These are phyloP conservation scores for Vitis cinerea DNA, from an alignment of 164 flowering plant species.

Conservation along the genomic window DNA sequence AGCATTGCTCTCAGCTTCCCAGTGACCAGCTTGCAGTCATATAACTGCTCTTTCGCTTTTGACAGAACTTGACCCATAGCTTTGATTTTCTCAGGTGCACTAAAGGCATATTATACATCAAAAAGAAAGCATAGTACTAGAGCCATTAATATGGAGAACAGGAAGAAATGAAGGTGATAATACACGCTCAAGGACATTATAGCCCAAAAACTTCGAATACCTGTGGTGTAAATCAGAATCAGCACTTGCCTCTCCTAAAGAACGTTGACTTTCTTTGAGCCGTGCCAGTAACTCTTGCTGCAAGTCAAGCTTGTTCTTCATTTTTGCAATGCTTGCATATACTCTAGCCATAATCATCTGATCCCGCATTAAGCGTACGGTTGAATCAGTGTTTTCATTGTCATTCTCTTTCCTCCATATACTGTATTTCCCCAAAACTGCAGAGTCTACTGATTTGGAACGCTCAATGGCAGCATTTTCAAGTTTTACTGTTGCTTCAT, in stretches of 20 bases:
- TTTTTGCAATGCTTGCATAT: slow-evolving; percentile 75
- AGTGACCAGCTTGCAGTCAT: slow-evolving; percentile 92
- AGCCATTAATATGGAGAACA: slow-evolving; percentile 1
- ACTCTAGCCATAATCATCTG: slow-evolving; percentile 97
- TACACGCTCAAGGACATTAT: not conserved
- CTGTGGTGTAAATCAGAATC: slow-evolving; percentile 83
- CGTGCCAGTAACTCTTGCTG: slow-evolving; percentile 59
- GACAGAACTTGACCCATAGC: slow-evolving; percentile 92
- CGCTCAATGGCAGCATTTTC: slow-evolving; percentile 97
- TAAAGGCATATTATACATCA: slow-evolving; percentile 20
- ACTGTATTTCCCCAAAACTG: slow-evolving; percentile 90
- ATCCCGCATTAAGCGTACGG: slow-evolving; percentile 90
- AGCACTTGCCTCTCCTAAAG: slow-evolving; percentile 73
- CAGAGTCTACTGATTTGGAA: slow-evolving; percentile 89
- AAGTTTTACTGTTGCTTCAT: slow-evolving; percentile 69
- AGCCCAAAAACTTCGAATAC: slow-evolving; percentile 30
- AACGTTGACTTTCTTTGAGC: slow-evolving; percentile 87
- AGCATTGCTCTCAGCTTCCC: slow-evolving; percentile 95
- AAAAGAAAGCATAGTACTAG: not conserved
- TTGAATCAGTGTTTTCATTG: slow-evolving; percentile 86
- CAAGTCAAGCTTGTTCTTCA: slow-evolving; percentile 69
- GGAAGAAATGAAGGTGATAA: slow-evolving; percentile 1
- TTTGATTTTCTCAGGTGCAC: slow-evolving; percentile 81
- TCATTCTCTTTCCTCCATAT: slow-evolving; percentile 94
- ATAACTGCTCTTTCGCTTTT: slow-evolving; percentile 76